phyloP scores from a whole-genome alignment of 2,329 filamentous ascomycete genomes.

The Alternaria brassicae region DNA sequence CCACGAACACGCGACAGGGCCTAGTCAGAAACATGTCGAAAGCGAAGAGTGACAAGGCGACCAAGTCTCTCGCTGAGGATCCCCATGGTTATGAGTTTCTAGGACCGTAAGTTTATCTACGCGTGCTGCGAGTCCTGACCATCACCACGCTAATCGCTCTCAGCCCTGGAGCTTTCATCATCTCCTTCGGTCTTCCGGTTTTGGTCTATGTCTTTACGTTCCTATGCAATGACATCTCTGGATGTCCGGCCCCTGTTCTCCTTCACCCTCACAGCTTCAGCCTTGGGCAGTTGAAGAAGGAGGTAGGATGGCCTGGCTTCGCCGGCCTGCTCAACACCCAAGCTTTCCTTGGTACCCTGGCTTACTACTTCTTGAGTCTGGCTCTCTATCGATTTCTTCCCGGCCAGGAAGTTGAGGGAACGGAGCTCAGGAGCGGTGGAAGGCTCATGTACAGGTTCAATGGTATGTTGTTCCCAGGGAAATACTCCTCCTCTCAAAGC shows the following conservation, averaged over 20 bases:
- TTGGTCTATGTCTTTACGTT: conserved; percentile 82
- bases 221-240: conserved; percentile 89
- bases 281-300: conserved; percentile 74
- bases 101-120: conserved; percentile 46
- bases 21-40: conserved; percentile 32
- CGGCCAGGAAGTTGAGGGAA: conserved; percentile 73
- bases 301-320: conserved; percentile 85
- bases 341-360: conserved; percentile 72
- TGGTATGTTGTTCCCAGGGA: conserved; percentile 45
- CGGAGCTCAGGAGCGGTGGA: conserved; percentile 72
- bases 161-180: conserved; percentile 76
- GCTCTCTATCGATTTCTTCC: conserved; percentile 79
- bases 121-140: not conserved
- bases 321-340: conserved; percentile 73
- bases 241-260: conserved; percentile 85
- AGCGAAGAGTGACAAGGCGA: conserved; percentile 23
- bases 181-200: conserved; percentile 81
- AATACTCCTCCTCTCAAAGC: conserved; percentile 3
- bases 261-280: conserved; percentile 75
- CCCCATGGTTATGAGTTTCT: conserved; percentile 52
- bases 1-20: conserved; percentile 6
- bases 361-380: conserved; percentile 79
- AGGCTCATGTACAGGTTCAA: conserved; percentile 81
- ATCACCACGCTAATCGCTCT: conserved; percentile 19
- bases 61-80: conserved; percentile 30